These are phyloP conservation scores for Paulownia fortunei DNA, from an alignment of 257 asterid genomes.

Conservation along the genomic window DNA sequence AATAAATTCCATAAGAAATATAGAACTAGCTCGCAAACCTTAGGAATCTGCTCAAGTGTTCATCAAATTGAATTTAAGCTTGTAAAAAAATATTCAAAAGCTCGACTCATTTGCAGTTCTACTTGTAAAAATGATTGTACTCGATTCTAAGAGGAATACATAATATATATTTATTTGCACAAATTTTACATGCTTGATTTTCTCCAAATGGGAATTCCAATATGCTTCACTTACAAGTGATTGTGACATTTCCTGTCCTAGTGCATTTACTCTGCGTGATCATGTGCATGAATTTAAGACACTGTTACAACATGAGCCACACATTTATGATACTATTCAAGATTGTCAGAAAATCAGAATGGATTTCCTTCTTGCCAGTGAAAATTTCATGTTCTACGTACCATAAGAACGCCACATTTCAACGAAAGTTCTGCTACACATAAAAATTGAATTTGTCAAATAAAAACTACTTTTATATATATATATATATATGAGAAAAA, in stretches of 20 bases:
- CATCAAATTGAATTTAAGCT: too few relatives aligned
- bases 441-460: too few relatives aligned
- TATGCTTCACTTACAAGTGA: neutral
- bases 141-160: neutral
- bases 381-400: too few relatives aligned
- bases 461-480: too few relatives aligned
- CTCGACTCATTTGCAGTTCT: neutral
- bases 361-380: neutral
- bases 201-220: neutral
- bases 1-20: too few relatives aligned
- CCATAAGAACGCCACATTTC: too few relatives aligned
- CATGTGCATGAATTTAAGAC: constrained; percentile 14
- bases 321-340: neutral
- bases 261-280: neutral
- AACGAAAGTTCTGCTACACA: too few relatives aligned
- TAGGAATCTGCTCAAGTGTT: too few relatives aligned
- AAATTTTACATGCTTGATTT: neutral
- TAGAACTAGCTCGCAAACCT: too few relatives aligned
- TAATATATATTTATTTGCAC: neutral
- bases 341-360: neutral
- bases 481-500: too few relatives aligned
- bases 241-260: constrained; percentile 1
- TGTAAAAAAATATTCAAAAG: too few relatives aligned
- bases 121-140: too few relatives aligned
- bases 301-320: neutral